A percentile compares a stretch with the other conserved stretches of the same genome.
phyloP scores from a whole-genome alignment of 352 stramenopile genomes.

The Globisporangium uncinulatum region DNA sequence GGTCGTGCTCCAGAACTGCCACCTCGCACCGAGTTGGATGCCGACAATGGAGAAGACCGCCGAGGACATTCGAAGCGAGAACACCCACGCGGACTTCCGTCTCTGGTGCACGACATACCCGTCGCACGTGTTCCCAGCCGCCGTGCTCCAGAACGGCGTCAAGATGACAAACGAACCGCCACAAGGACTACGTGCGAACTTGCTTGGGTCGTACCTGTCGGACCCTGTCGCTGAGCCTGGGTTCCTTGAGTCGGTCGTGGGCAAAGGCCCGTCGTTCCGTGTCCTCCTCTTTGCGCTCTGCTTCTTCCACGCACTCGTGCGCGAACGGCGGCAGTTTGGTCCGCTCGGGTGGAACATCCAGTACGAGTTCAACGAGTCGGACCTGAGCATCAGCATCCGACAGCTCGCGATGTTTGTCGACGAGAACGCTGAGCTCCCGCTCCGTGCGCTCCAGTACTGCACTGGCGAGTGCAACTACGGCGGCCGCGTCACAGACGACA shows the following conservation, averaged over 20 bases:
- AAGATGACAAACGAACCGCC: conserved; percentile 96
- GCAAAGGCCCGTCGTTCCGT: conserved; percentile 79
- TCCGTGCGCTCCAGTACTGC: conserved; percentile 74
- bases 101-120: conserved; percentile 95
- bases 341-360: conserved; percentile 95
- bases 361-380: conserved; percentile 95
- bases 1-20: conserved; percentile 91
- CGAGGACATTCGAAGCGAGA: conserved; percentile 75
- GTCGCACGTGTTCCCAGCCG: conserved; percentile 90
- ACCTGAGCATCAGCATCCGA: conserved; percentile 89
- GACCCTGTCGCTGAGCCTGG: conserved; percentile 87
- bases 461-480: conserved; percentile 86
- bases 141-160: conserved; percentile 94
- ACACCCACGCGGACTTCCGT: conserved; percentile 85
- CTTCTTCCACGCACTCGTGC: conserved; percentile 91
- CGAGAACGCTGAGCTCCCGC: conserved; percentile 82
- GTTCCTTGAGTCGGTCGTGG: conserved; percentile 79
- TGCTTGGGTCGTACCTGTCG: conserved; percentile 88
- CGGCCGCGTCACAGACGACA: conserved; percentile 82
- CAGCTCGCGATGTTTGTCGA: conserved; percentile 92
- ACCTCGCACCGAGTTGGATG: conserved; percentile 92
- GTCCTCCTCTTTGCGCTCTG: conserved; percentile 87
- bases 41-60: conserved; percentile 90
- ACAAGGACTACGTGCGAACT: conserved; percentile 88
- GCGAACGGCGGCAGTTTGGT: conserved; percentile 90